Conservation (phyloP, 352 stramenopile species). For the Globisporangium irregulare region DNA sequence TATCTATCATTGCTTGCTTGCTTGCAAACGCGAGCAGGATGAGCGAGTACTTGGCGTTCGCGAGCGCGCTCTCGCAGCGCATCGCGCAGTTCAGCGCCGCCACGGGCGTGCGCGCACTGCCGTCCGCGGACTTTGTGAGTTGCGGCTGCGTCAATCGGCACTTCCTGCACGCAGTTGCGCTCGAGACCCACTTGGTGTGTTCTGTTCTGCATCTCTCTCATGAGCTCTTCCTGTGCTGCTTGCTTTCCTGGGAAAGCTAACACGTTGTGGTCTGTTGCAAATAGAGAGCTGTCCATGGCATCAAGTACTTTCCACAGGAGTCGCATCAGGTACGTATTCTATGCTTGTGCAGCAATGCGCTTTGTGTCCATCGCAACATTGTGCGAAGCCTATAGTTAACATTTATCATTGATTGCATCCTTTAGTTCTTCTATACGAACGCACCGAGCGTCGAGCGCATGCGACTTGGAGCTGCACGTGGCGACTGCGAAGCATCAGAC, state of each 20-base stretch:
- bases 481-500: neutral
- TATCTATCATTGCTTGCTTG: neutral
- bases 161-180: slow-evolving; percentile 31
- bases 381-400: too few species aligned
- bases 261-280: neutral
- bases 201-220: neutral
- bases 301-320: slow-evolving; percentile 4
- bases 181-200: slow-evolving; percentile 45
- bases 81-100: slow-evolving; percentile 33
- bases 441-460: slow-evolving; percentile 16
- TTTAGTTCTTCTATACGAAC: slow-evolving; percentile 30
- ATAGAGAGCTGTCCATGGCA: slow-evolving; percentile 11
- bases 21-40: neutral
- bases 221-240: neutral
- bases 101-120: slow-evolving; percentile 32
- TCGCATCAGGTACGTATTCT: slow-evolving; percentile 10
- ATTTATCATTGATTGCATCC: too few species aligned
- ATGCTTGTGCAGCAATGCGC: too few species aligned
- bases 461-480: neutral
- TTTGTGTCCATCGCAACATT: too few species aligned
- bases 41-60: slow-evolving; percentile 26
- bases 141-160: slow-evolving; percentile 31
- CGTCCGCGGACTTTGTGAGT: slow-evolving; percentile 30
- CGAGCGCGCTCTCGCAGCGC: slow-evolving; percentile 21
- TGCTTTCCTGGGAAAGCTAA: neutral